These are phyloP conservation scores for Trypanosoma scelopori DNA, from an alignment of 208 protist species.

Conservation along the genomic window DNA sequence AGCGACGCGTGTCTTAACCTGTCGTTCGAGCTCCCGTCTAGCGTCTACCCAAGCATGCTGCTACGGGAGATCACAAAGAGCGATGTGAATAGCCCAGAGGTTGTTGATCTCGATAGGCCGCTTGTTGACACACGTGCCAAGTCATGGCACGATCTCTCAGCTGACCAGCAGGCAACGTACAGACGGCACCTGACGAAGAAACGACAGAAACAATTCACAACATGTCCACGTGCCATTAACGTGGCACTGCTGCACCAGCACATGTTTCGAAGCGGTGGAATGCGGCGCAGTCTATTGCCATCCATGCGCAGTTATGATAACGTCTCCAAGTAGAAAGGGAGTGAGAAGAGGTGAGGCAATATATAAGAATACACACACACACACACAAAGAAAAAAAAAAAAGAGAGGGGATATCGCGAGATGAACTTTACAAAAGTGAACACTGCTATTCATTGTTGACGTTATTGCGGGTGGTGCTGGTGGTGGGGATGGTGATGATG, in stretches of 20 bases:
- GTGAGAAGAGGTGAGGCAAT: too few relatives aligned
- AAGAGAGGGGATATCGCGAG: neutral
- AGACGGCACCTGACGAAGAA: constrained; percentile 54
- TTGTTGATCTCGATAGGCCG: constrained; percentile 67
- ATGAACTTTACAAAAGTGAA: too few relatives aligned
- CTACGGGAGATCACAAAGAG: constrained; percentile 83
- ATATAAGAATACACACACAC: too few relatives aligned
- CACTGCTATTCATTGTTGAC: too few relatives aligned
- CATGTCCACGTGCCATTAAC: constrained; percentile 60
- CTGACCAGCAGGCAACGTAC: constrained; percentile 56
- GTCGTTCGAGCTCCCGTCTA: constrained; percentile 52
- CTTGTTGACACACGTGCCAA: constrained; percentile 39
- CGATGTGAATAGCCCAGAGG: constrained; percentile 78
- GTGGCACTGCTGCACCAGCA: constrained; percentile 82
- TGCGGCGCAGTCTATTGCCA: constrained; percentile 73
- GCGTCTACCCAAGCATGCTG: constrained; percentile 77
- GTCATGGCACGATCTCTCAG: constrained; percentile 41
- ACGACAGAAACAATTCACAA: constrained; percentile 55
- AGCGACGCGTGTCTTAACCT: constrained; percentile 63
- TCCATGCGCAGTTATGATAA: constrained; percentile 85
- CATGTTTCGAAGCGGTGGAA: constrained; percentile 81
- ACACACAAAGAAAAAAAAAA: neutral
- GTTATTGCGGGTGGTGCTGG: too few relatives aligned
- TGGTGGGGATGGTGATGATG: too few relatives aligned
- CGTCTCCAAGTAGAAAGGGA: constrained; percentile 73